A percentile compares a stretch with the other conserved stretches of the same genome.
These are phyloP conservation scores for Endogone sp. DNA, from an alignment of 192 early-diverging fungal species.

Conservation along the genomic window DNA sequence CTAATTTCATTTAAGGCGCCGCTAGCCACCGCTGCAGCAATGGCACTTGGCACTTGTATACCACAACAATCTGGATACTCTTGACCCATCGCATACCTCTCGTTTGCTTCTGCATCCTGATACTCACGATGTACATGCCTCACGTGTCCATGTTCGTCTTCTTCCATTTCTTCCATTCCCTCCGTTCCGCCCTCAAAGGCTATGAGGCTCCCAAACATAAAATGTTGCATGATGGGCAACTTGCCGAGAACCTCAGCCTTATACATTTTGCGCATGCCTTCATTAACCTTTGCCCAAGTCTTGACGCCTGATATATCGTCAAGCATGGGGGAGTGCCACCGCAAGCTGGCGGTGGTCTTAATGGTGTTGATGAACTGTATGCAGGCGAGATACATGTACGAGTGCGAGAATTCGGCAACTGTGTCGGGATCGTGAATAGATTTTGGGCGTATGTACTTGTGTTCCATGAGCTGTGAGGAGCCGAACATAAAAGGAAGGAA, in stretches of 20 bases:
- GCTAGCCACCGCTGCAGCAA: slow-evolving; percentile 61
- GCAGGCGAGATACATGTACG: slow-evolving; percentile 96
- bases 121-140: slow-evolving; percentile 10
- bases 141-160: slow-evolving; percentile 55
- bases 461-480: slow-evolving; percentile 76
- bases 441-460: slow-evolving; percentile 90
- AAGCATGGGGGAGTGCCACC: slow-evolving; percentile 94
- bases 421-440: slow-evolving; percentile 90
- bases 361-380: slow-evolving; percentile 90
- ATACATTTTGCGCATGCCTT: slow-evolving; percentile 96
- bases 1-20: slow-evolving; percentile 13
- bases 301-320: slow-evolving; percentile 92
- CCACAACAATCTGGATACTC: slow-evolving; percentile 76
- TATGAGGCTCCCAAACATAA: slow-evolving; percentile 87
- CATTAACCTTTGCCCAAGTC: slow-evolving; percentile 88
- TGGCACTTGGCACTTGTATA: slow-evolving; percentile 77
- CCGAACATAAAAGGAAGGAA: slow-evolving; percentile 96
- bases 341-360: slow-evolving; percentile 58
- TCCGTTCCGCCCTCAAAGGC: slow-evolving; percentile 58
- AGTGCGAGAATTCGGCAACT: slow-evolving; percentile 81
- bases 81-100: slow-evolving; percentile 77
- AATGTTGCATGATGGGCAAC: slow-evolving; percentile 98
- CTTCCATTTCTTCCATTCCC: slow-evolving; percentile 35
- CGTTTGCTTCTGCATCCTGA: slow-evolving; percentile 25
- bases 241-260: slow-evolving; percentile 88